Evolutionary conservation across 768 basidiomycete genomes (phyloP), one percentile per base, ranked within the genome.

Genomic region (Inosperma sp.): DNA sequence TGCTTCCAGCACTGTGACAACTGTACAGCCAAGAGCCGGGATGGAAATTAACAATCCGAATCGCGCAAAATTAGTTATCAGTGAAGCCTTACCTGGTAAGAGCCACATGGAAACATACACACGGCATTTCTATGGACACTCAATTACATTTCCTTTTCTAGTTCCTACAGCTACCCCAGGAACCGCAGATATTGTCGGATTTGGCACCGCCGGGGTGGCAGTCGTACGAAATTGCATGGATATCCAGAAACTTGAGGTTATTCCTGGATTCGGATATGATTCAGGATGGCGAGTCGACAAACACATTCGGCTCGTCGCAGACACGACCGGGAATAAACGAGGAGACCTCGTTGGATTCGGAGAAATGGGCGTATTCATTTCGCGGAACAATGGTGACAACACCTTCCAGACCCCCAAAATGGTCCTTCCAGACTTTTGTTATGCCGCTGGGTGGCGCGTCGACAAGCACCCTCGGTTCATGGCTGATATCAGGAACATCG

Each of bases 161-260:
- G 49, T 50, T 9, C 48, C 48, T 33, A 46, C 36, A 22, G 36
- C 17, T 10, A 25, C 16, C 7, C 23, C 35, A 14, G 43, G 51
- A 14, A 36, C 29, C 10, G 51, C 51, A 27, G 51, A 52, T 39
- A 52, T 52, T 22, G 34, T 52, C 13, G 51, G 51, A 13, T 52
- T 52, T 10, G 51, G 51, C 21, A 2, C 22, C 17, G 21, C 23
- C 19, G 43, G 34, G 8, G 43, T 52, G 12, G 7, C 35, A 8
- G n/a, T 52, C 31, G 14, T 46, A 19, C 51, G 43, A 33, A 52
- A 52, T 25, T 22, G 39, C 10, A 30, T 41, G 5, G 25, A 30
- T 7, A n/a, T 49, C 12, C 48, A 49, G 17, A 39, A 33, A 22
- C 33, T 25, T 33, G 16, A 36, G 19, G 49, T 34, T 17, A 10